Base-by-base conservation (phyloP, 768 basidiomycete genomes). In the Mycena amicta region DNA sequence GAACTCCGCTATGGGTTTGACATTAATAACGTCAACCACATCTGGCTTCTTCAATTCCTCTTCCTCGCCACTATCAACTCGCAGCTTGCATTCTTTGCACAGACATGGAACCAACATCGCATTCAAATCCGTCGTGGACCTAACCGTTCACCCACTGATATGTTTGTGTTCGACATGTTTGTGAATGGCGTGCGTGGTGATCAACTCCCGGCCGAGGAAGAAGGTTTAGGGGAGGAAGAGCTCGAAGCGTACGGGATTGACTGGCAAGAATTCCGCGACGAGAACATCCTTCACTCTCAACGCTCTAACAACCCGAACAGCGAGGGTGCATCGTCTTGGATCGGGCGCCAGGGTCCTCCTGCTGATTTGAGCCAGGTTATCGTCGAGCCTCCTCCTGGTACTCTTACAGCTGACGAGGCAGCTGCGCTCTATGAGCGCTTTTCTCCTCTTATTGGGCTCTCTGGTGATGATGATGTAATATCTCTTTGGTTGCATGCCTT, bases 41-140 rank as follows among this genome's bases (percentile, higher is more conserved):
- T 77, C 28, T 81, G 77, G 77, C 66, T 79, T 3, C 60, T 77
- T 1, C 76, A 75, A 40, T 55, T 68, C 43, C 65, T 79, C 0
- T 80, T 80, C 53, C 68, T 78, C 2, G 6, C 40, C 3, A 18
- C 52, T 0, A 65, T 77, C 27, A 74, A 77, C 55, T 13, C 52
- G 2, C 71, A 80, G 51, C 64, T 66, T 18, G 37, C 31, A 6
- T 46, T 56, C 3, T 80, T 72, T 71, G 66, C 66, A 1, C 55
- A 65, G 2, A 39, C 66, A 2, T 78, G 76, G 77, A 78, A 79
- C 50, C 26, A 65, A 6, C 77, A 78, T 58, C 55, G 33, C 0
- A 43, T 77, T 11, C 45, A 53, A 1, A 33, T 69, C 13, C 58
- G 45, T 4, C 64, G 68, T 15, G 47, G 68, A 22, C 55, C 41